phyloP scores from a whole-genome alignment of 2,329 filamentous ascomycete species.

The Aspergillus sergii region DNA sequence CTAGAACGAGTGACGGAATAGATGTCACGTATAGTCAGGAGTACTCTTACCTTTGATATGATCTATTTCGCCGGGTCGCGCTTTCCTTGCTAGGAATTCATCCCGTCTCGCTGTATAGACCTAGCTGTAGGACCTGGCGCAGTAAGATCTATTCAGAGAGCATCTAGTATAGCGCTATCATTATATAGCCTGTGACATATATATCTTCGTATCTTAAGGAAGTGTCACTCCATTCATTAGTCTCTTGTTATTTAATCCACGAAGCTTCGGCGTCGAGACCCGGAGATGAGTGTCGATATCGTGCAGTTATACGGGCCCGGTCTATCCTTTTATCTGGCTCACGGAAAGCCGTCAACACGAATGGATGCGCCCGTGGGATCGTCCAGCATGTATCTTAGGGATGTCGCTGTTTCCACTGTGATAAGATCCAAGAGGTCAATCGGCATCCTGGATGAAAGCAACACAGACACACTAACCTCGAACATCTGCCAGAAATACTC shows the following conservation, averaged over 20 bases:
- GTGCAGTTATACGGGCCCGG: slow-evolving; percentile 22
- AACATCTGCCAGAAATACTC: slow-evolving; percentile 20
- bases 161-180: slow-evolving; percentile 9
- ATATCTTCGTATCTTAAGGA: slow-evolving; percentile 17
- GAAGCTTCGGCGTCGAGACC: background rate
- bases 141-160: background rate
- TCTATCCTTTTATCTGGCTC: slow-evolving; percentile 25
- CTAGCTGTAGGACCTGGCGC: background rate
- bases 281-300: slow-evolving; percentile 20
- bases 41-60: background rate
- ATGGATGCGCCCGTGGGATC: background rate
- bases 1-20: background rate
- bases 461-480: background rate
- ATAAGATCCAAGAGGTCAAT: background rate
- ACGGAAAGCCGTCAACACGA: slow-evolving; percentile 1
- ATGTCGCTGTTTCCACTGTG: slow-evolving; percentile 5
- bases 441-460: background rate
- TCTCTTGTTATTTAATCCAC: slow-evolving; percentile 2
- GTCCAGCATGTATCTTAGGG: slow-evolving; percentile 13
- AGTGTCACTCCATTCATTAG: slow-evolving; percentile 13
- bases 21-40: too few species aligned
- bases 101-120: background rate
- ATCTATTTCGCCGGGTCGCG: background rate
- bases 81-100: background rate
- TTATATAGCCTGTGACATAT: slow-evolving; percentile 14